phyloP scores from a whole-genome alignment of 768 basidiomycete species.

The Tulasnella sp. region DNA sequence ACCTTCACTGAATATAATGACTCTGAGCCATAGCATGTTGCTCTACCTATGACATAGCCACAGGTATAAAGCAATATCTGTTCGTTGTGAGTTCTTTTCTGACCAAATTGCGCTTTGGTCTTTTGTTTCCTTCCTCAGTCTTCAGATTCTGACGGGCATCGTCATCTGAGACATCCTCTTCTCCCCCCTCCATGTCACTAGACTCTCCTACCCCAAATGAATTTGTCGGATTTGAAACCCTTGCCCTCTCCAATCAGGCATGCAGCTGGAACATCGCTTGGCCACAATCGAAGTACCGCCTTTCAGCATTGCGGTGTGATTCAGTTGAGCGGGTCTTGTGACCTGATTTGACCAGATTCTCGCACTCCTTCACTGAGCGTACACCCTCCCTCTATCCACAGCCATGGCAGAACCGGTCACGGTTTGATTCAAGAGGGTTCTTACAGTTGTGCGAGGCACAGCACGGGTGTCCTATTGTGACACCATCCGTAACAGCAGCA shows the following conservation, averaged over 20 bases:
- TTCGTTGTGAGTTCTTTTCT: not conserved
- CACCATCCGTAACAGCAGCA: slow-evolving; percentile 36
- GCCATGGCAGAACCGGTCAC: not conserved
- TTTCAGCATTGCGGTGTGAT: not conserved
- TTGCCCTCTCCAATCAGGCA: not conserved
- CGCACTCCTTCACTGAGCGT: not conserved
- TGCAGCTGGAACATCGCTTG: not conserved
- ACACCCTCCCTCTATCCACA: not conserved
- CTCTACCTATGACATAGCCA: not conserved
- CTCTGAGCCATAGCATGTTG: not conserved
- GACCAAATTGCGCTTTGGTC: not conserved
- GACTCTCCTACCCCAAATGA: not conserved
- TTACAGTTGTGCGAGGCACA: slow-evolving; percentile 37
- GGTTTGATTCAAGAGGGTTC: slow-evolving; percentile 8
- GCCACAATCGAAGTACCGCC: not conserved
- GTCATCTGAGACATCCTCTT: not conserved
- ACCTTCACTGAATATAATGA: not conserved
- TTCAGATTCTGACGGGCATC: not conserved
- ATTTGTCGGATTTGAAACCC: not conserved
- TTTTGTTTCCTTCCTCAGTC: not conserved
- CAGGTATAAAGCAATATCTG: not conserved
- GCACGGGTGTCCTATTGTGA: slow-evolving; percentile 37
- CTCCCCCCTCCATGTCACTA: not conserved
- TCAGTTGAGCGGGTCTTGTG: not conserved
- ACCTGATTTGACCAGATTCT: not conserved